A percentile compares a stretch with the other conserved stretches of the same genome.
phyloP scores from a whole-genome alignment of 306 rosid species.

The Castanopsis chinensis region DNA sequence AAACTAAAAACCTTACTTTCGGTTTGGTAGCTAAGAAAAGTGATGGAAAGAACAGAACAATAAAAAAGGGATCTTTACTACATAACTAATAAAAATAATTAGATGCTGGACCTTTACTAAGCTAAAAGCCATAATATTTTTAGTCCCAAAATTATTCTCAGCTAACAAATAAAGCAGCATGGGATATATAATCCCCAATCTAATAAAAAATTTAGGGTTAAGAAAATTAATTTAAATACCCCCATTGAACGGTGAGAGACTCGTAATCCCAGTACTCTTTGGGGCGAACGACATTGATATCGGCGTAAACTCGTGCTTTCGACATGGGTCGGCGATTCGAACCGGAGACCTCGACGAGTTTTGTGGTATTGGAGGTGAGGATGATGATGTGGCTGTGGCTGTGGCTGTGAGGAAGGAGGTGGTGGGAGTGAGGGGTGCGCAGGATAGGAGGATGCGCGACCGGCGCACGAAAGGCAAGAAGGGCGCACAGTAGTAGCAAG shows the following conservation, averaged over 20 bases:
- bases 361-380: slow-evolving; percentile 6
- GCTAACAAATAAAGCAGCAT: slow-evolving; percentile 3
- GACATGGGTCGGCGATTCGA: slow-evolving; percentile 45
- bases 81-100: not conserved
- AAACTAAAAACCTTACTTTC: not conserved
- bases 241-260: slow-evolving; percentile 91
- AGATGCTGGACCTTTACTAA: not conserved
- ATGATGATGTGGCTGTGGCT: slow-evolving; percentile 1
- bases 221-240: slow-evolving; percentile 32
- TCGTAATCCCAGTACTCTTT: slow-evolving; percentile 96
- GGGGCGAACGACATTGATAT: slow-evolving; percentile 77
- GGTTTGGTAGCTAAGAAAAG: not conserved
- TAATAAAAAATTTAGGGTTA: slow-evolving; percentile 27
- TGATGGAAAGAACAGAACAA: not conserved
- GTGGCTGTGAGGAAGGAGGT: not conserved
- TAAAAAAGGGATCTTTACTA: not conserved
- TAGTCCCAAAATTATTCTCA: not conserved
- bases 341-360: slow-evolving; percentile 31
- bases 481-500: slow-evolving; percentile 56
- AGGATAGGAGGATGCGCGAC: slow-evolving; percentile 53
- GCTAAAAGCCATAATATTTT: not conserved
- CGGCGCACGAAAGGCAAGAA: slow-evolving; percentile 47
- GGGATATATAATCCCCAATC: not conserved
- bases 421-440: slow-evolving; percentile 35
- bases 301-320: slow-evolving; percentile 82